phyloP scores from a whole-genome alignment of 306 rosid genomes.

The Medicago truncatula region MtrunA17r5.0-ANR NC_053048.1:49739501-49740000 shows the following conservation, averaged over 20 bases:
- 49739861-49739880: neutral
- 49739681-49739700: neutral
- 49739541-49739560: conserved; percentile 36
- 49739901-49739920: conserved; percentile 16
- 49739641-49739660: neutral
- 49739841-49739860: conserved; percentile 22
- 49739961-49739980: neutral
- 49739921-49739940: conserved; percentile 16
- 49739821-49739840: conserved; percentile 23
- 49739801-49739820: conserved; percentile 25
- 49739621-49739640: conserved; percentile 34
- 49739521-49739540: conserved; percentile 31
- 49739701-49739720: neutral
- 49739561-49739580: conserved; percentile 37
- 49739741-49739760: neutral
- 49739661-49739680: neutral
- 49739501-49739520: conserved; percentile 38
- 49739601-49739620: conserved; percentile 41
- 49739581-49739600: conserved; percentile 35
- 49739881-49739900: conserved; percentile 10
- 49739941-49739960: conserved; percentile 31
- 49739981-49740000: conserved; percentile 29
- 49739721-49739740: neutral
- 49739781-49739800: conserved; percentile 7
- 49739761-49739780: conserved; percentile 15